Evolutionary conservation across 352 stramenopile genomes (phyloP).

Genomic region (Saprolegnia parasitica): DNA sequence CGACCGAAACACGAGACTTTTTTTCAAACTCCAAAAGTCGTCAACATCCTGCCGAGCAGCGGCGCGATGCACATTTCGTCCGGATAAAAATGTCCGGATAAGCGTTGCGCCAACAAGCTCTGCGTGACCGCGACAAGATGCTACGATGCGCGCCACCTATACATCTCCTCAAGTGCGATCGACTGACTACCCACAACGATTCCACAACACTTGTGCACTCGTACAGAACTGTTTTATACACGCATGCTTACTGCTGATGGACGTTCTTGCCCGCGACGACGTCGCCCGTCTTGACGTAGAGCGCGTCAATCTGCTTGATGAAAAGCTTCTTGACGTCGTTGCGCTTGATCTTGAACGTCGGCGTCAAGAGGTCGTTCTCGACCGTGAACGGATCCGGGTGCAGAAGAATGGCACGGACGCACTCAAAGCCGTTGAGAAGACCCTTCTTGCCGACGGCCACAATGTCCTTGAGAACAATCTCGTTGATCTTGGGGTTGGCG

Average conservation of each 20-base stretch:
- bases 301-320: conserved; percentile 57
- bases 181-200: too few relatives aligned
- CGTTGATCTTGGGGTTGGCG: conserved; percentile 6
- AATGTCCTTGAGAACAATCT: conserved; percentile 52
- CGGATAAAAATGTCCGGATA: too few relatives aligned
- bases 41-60: too few relatives aligned
- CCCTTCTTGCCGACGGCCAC: conserved; percentile 31
- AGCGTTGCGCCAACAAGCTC: too few relatives aligned
- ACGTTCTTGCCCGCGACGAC: conserved; percentile 26
- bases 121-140: too few relatives aligned
- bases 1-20: too few relatives aligned
- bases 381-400: conserved; percentile 9
- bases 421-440: conserved; percentile 81
- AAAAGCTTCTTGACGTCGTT: conserved; percentile 85
- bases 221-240: too few relatives aligned
- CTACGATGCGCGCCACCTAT: too few relatives aligned
- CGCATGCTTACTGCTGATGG: conserved; percentile 13
- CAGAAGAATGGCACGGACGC: conserved; percentile 24
- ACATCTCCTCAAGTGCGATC: too few relatives aligned
- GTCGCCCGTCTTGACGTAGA: conserved; percentile 57
- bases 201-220: too few relatives aligned
- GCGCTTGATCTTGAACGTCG: conserved; percentile 96
- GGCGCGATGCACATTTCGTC: too few relatives aligned
- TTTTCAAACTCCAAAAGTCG: too few relatives aligned
- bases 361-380: conserved; percentile 77